phyloP scores from a whole-genome alignment of 2,329 filamentous ascomycete species.

The Talaromyces amestolkiae region DNA sequence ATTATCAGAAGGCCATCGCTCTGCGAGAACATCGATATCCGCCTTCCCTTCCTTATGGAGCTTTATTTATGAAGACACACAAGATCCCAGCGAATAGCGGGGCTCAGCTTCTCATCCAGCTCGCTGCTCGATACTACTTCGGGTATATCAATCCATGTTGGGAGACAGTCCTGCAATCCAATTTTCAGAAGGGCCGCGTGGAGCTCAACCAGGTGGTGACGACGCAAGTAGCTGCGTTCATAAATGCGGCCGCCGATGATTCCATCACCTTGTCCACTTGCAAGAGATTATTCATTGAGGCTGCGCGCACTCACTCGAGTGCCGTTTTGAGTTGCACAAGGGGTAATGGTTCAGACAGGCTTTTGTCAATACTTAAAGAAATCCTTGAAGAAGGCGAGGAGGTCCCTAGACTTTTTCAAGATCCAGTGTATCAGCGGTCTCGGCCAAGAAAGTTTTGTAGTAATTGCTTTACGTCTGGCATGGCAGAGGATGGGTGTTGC shows the following conservation, averaged over 20 bases:
- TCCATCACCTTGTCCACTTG: neutral
- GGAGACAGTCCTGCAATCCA: neutral
- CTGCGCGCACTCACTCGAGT: neutral
- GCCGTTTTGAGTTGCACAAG: neutral
- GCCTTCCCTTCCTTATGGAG: neutral
- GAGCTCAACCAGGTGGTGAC: neutral
- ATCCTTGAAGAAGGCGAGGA: neutral
- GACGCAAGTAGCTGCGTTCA: neutral
- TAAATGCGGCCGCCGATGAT: neutral
- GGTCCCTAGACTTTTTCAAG: neutral
- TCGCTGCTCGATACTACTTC: neutral
- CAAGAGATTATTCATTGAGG: neutral
- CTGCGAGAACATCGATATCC: neutral
- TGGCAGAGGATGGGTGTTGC: neutral
- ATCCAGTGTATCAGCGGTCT: neutral
- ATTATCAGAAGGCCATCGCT: neutral
- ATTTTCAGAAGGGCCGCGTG: neutral
- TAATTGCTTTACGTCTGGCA: neutral
- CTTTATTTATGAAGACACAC: neutral
- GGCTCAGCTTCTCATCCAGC: neutral
- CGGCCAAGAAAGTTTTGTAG: neutral
- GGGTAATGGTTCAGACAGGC: neutral
- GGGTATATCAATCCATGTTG: neutral
- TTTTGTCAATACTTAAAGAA: neutral
- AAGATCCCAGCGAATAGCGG: neutral